Evolutionary conservation across 2,329 filamentous ascomycete genomes (phyloP), one percentile per base, ranked within the genome.

Genomic region (Blastomyces percursus): DNA sequence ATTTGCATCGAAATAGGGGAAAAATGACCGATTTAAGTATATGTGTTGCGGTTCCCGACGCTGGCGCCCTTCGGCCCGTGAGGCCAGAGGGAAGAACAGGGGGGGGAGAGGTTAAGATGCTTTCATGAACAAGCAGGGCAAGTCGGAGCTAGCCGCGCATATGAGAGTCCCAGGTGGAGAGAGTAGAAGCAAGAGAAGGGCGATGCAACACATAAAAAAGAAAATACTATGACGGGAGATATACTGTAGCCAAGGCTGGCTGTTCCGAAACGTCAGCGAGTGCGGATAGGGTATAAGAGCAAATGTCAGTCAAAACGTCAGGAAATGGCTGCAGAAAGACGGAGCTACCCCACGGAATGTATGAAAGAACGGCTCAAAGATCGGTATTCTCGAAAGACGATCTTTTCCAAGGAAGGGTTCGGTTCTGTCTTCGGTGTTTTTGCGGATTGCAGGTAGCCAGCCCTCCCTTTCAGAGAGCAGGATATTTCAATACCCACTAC

Each of bases 401-500:
- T 54, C 54, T 35, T 38, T 50, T 19, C 27, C 38, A 32, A 54
- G 30, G 38, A n/a, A 44, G 48, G 59, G 48, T 24, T 19, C 14
- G 59, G 48, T 24, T 19, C 14, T 54, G 32, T 24, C 59, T 30
- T 32, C 24, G 60, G 24, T 61, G 60, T 11, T 42, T 7, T 56
- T 30, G 60, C 38, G 60, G 60, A 56, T 48, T 38, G 38, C n/a
- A 61, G 35, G 27, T 40, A 21, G 59, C 46, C 46, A 56, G 38
- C 51, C 60, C 51, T 55, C 59, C 48, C 27, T 30, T 54, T 61
- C 60, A 55, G n/a, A 61, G 62, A 66, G 59, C 48, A 57, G 46
- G 61, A 64, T 64, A 61, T 56, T 59, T 58, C 60, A 64, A 65
- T 51, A 60, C 51, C 50, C 56, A 63, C n/a, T 58, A 21, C 60